Evolutionary conservation across 441 rosid species (phyloP), one percentile per base, ranked within the genome.

Genomic region (Melastoma candidum): DNA sequence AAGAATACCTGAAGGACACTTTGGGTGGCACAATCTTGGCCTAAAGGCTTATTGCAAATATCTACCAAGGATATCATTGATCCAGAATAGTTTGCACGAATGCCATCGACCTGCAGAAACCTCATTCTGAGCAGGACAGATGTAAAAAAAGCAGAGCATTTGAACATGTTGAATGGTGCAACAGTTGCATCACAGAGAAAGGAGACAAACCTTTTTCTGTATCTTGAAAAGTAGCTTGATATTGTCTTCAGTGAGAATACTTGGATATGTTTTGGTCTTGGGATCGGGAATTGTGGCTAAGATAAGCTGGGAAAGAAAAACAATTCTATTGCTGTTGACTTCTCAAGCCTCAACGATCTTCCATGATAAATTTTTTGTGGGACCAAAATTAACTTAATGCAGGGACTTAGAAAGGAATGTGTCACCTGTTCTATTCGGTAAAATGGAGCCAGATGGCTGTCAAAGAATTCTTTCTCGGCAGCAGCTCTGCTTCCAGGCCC

Each of bases 401-500:
- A 44, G 24, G 29, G 27, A 10, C 43, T 32, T 44, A 12, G 22
- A 46, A 3, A 54, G 56, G 51, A 36, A 41, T 45, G 50, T 11
- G 44, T 51, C 65, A 93, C 99, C 99, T 93, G 95, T 74, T 93
- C 93, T 54, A 89, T 93, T 80, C 99, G 80, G 77, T 93, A 93
- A 70, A 93, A 93, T 48, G 99, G 97, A 27, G 97, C 88, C 26
- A 93, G 81, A 65, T 84, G 93, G 63, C 67, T 78, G 75, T 93
- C 96, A 65, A 93, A 93, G 75, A 83, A 93, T 24, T 51, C 78
- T 66, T 93, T 93, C 78, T 93, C 95, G 69, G 73, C 85, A 22
- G 96, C 96, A 70, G 95, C 96, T 77, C 65, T 84, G 71, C 99
- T 93, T 58, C 99, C 93, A 63, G 90, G 79, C 54, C 96, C 97